These are phyloP conservation scores for Dendrocalamus sinicus DNA, from an alignment of 176 grass and related monocot species.

Conservation along the genomic window DNA sequence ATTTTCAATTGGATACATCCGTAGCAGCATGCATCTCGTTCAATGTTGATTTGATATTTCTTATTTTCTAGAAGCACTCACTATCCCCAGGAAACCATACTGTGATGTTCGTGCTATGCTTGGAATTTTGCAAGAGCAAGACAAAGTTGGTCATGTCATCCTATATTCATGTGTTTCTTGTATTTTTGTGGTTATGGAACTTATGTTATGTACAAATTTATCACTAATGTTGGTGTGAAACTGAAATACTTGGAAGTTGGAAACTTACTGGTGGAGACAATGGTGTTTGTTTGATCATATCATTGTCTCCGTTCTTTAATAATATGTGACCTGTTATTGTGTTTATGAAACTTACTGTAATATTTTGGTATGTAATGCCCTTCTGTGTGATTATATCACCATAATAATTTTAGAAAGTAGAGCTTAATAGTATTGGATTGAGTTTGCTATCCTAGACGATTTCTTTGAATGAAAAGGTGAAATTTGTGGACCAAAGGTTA, in stretches of 20 bases:
- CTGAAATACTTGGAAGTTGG: slow-evolving; percentile 1
- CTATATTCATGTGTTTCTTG: no score
- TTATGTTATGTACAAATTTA: no score
- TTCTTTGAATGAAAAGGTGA: slow-evolving; percentile 67
- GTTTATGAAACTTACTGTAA: not conserved
- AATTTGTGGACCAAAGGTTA: slow-evolving; percentile 81
- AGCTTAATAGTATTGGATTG: not conserved
- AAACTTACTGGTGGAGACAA: not conserved
- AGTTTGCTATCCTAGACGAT: not conserved
- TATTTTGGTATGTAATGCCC: not conserved
- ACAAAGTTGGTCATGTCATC: no score
- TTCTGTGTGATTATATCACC: not conserved
- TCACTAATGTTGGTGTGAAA: not conserved
- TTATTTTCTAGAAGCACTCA: no score
- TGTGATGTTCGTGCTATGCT: no score
- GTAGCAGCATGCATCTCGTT: no score
- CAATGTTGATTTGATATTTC: no score
- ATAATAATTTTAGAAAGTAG: not conserved
- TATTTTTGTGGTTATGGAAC: no score
- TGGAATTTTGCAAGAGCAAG: no score
- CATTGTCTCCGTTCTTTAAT: not conserved
- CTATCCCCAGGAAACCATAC: no score
- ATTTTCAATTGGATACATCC: no score
- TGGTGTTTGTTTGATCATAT: not conserved
- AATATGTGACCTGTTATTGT: slow-evolving; percentile 1